Evolutionary conservation across 2,329 filamentous ascomycete genomes (phyloP), one percentile per base, ranked within the genome.

Genomic region (Emydomyces testavorans): DNA sequence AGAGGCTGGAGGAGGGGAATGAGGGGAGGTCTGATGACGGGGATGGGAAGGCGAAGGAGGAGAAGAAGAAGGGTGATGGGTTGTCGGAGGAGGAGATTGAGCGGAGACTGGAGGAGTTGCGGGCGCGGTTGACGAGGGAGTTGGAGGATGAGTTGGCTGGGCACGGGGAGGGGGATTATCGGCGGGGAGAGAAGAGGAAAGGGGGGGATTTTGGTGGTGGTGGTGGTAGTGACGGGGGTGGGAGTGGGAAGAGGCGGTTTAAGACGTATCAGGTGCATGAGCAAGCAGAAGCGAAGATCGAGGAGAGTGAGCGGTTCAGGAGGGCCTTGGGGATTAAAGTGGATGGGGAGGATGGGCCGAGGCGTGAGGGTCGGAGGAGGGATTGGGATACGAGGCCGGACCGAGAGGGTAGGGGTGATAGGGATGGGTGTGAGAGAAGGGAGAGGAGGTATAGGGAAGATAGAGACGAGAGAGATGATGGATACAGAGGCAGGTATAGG

Each of bases 191-290:
- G 23, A 23, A 50, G 48, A 28, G 47, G 36, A 28, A 50, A 50
- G 32, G 44, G 34, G 35, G 54, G 36, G 48, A 57, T 37, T 65
- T 54, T 28, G 60, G 58, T 20, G 48, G 36, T 15, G 50, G 36
- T 37, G 53, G 54, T 3, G 56, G 53, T 52, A 59, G 62, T 52
- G 54, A 62, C 61, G 69, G 50, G 60, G n/a, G n/a, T 37, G 53
- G 54, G 4, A 57, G 53, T 52, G 59, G 62, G 52, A 54, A 62
- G 61, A 69, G 50, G 60, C 75, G 78, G 7, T 75, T 96, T 54
- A 98, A 96, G 69, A 75, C 81, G 55, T 88, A 96, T 67, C 87
- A 96, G 68, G 88, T 96, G 16, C 92, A 98, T 70, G 92, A 96
- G 69, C 75, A 94, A 64, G 92, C 92, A 15, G 85, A 92, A 60